A percentile compares a stretch with the other conserved stretches of the same genome.
These are phyloP conservation scores for Didymella pinodella DNA, from an alignment of 2,329 filamentous ascomycete genomes.

Conservation along the genomic window DNA sequence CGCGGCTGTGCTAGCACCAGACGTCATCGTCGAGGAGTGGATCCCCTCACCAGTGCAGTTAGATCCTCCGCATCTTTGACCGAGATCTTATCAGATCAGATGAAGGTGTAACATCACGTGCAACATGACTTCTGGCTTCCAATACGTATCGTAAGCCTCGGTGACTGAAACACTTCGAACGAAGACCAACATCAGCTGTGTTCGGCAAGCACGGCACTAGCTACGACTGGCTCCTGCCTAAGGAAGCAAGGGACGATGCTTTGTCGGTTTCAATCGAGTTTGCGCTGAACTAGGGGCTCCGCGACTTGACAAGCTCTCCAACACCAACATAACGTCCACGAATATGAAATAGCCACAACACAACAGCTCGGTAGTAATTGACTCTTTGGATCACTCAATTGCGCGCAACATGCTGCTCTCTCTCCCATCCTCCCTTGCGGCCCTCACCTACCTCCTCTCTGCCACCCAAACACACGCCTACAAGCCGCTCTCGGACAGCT, in stretches of 20 bases:
- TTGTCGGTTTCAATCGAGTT: constrained; percentile 32
- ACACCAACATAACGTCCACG: background rate
- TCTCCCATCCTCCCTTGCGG: constrained; percentile 22
- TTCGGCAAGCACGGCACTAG: constrained; percentile 31
- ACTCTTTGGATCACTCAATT: background rate
- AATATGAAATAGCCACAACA: constrained; percentile 6
- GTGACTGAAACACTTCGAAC: constrained; percentile 15
- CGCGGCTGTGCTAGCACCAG: background rate
- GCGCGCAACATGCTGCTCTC: constrained; percentile 28
- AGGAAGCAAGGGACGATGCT: constrained; percentile 21
- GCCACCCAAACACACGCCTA: constrained; percentile 56
- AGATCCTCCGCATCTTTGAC: constrained; percentile 29
- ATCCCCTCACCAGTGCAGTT: constrained; percentile 18
- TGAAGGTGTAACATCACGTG: constrained; percentile 25
- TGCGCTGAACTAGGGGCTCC: constrained; percentile 24
- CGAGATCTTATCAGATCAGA: constrained; percentile 41
- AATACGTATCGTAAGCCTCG: background rate
- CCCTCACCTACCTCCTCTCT: constrained; percentile 26
- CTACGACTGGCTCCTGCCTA: constrained; percentile 20
- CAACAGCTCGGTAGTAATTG: background rate
- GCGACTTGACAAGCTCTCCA: constrained; percentile 4
- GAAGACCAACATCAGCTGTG: constrained; percentile 11
- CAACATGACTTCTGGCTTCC: background rate
- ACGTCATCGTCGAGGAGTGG: constrained; percentile 12
- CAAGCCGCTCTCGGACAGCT: constrained; percentile 74